Evolutionary conservation across 2,329 filamentous ascomycete genomes (phyloP), one percentile per base, ranked within the genome.

Genomic region (Xylaria sp.): DNA sequence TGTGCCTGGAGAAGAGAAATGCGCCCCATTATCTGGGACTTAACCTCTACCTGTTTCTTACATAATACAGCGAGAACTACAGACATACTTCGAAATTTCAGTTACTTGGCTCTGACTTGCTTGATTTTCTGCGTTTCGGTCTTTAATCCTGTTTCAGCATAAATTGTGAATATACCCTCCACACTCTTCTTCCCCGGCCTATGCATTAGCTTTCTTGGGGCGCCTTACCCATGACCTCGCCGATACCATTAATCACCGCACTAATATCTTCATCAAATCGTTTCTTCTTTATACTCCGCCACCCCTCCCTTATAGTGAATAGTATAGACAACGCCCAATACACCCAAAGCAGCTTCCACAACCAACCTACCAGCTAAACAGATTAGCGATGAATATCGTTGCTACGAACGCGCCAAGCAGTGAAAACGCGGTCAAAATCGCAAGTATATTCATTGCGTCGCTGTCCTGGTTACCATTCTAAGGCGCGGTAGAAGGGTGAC

Each of bases 141-240:
- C 41, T 45, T 20, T 20, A 45, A 7, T 8, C 41, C 41, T 2
- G 6, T 10, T 45, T 20, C n/a, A 9, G 41, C 41, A n/a, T 45
- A 20, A n/a, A 45, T 45, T 45, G 41, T 18, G 41, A 10, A 20
- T 20, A 45, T 20, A 45, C 8, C 8, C 6, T 45, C 41, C 10
- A 20, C 41, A n/a, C 41, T 45, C 41, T 20, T 45, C 41, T 45
- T 45, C 41, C 5, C n/a, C 9, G 8, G n/a, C 18, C n/a, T n/a
- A 9, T 20, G 6, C 8, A 45, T 45, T 9, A 0, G 8, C 7
- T 45, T 2, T 2, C 41, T 20, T 20, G n/a, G n/a, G 41, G 12
- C 18, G 5, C 18, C 82, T 68, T 73, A 8, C 32, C 25, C 18
- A 1, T 12, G 13, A 25, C 8, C 8, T 53, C 39, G 20, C 39